Percentiles rank a stretch among this genome's conserved stretches.
phyloP scores from a whole-genome alignment of 1,284 basidiomycete genomes.

The Baeospora myosura region DNA sequence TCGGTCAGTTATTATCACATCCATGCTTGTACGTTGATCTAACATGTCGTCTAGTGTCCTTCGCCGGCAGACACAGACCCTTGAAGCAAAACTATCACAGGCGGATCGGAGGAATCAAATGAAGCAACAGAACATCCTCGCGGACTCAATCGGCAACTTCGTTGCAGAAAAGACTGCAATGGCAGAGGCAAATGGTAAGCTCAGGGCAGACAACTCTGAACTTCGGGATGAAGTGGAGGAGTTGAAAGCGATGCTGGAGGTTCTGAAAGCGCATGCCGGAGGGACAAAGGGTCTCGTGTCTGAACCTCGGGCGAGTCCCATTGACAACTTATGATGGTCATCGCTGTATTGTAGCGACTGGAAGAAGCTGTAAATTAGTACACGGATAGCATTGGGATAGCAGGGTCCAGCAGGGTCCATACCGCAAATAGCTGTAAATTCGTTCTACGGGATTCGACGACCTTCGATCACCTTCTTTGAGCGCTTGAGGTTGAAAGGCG shows the following conservation, averaged over 20 bases:
- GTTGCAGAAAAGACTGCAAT: slow-evolving; percentile 40
- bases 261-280: slow-evolving; percentile 47
- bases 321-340: too few species aligned
- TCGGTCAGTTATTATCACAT: slow-evolving; percentile 33
- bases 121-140: slow-evolving; percentile 15
- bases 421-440: too few species aligned
- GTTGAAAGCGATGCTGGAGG: slow-evolving; percentile 61
- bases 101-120: slow-evolving; percentile 14
- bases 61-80: slow-evolving; percentile 47
- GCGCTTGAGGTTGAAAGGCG: too few species aligned
- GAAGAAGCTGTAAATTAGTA: neutral
- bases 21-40: slow-evolving; percentile 3
- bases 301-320: neutral
- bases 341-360: too few species aligned
- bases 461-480: slow-evolving; percentile 6
- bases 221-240: slow-evolving; percentile 64
- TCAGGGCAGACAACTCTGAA: slow-evolving; percentile 52
- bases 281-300: slow-evolving; percentile 31
- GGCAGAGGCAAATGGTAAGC: slow-evolving; percentile 35
- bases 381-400: neutral
- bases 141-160: slow-evolving; percentile 31
- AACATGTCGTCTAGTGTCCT: slow-evolving; percentile 34
- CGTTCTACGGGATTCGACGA: neutral
- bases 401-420: too few species aligned
- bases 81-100: slow-evolving; percentile 45